Base-by-base conservation (phyloP, 371 early-diverging fungal species). In the Globomyces sp. region DNA sequence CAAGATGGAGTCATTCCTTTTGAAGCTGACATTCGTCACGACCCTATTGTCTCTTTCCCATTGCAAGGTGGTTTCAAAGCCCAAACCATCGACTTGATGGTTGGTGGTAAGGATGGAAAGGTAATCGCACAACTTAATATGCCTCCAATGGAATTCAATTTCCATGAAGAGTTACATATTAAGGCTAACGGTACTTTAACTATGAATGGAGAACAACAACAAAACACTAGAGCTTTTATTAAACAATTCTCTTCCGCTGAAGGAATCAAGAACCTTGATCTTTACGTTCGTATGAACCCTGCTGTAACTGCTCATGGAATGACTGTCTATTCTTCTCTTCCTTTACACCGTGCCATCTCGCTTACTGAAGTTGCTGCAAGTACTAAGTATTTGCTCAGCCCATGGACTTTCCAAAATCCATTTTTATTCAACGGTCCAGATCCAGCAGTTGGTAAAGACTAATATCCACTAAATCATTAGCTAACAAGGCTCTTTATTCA, bases 31-130 rank as follows among this genome's bases (percentile, higher is more conserved):
- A 52, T 13, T 34, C 1, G 36, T 2, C 11, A 55, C 6, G 62
- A 49, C 41, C 49, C 57, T 4, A 57, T 61, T 44, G 46, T 59
- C n/a, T 52, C 63, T 34, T 61, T 67, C 40, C 63, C 68, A 8
- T n/a, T 67, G 36, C 45, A 51, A 39, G 65, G 59, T 40, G 58
- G 58, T 10, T 39, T 65, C 9, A 44, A 44, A 55, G 40, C 36
- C 40, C 36, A 36, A 39, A 40, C 40, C 13, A 55, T 65, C n/a
- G 44, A 40, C 41, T 13, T 53, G 3, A 42, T 45, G 3, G 37
- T 13, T 39, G 55, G 55, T 34, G 55, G 55, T 34, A 55, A 8
- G 55, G 55, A 36, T 36, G 10, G 6, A 39, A 46, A 48, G 37
- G 5, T 10, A 10, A 37, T 50, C 37, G 50, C 9, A 24, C 40